Evolutionary conservation across 192 early-diverging fungal species (phyloP).

Genomic region (Globomyces pollinis-pini): DNA sequence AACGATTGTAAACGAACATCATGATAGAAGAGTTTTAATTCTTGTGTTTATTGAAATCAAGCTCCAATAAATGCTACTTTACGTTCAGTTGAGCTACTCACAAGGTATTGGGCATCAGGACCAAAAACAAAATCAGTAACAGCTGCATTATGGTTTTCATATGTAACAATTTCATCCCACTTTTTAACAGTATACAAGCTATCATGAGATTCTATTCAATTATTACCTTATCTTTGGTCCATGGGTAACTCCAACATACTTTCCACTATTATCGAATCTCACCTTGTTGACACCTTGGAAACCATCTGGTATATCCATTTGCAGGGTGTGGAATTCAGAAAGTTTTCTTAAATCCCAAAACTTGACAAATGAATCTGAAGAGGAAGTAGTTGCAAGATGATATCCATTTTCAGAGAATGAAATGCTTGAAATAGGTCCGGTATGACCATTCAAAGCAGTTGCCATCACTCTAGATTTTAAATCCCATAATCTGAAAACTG

Average conservation of each 20-base stretch:
- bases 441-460: conserved; percentile 56
- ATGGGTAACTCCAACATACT: conserved; percentile 72
- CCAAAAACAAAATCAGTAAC: conserved; percentile 40
- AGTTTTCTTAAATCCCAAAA: conserved; percentile 95
- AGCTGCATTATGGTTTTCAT: conserved; percentile 4
- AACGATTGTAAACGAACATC: not conserved
- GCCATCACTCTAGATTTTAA: conserved; percentile 61
- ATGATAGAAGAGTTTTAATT: not conserved
- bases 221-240: conserved; percentile 28
- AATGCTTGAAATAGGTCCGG: conserved; percentile 55
- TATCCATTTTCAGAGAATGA: conserved; percentile 94
- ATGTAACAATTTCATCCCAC: conserved; percentile 29
- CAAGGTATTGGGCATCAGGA: conserved; percentile 28
- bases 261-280: conserved; percentile 74
- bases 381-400: conserved; percentile 70
- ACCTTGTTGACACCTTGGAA: conserved; percentile 37
- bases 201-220: not conserved
- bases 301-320: conserved; percentile 34
- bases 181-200: conserved; percentile 37
- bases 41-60: conserved; percentile 5
- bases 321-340: conserved; percentile 56
- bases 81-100: conserved; percentile 25
- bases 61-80: conserved; percentile 29
- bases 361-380: conserved; percentile 58
- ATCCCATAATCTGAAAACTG: conserved; percentile 75